phyloP scores from a whole-genome alignment of 208 protist species.

The Novymonas esmeraldas region DNA sequence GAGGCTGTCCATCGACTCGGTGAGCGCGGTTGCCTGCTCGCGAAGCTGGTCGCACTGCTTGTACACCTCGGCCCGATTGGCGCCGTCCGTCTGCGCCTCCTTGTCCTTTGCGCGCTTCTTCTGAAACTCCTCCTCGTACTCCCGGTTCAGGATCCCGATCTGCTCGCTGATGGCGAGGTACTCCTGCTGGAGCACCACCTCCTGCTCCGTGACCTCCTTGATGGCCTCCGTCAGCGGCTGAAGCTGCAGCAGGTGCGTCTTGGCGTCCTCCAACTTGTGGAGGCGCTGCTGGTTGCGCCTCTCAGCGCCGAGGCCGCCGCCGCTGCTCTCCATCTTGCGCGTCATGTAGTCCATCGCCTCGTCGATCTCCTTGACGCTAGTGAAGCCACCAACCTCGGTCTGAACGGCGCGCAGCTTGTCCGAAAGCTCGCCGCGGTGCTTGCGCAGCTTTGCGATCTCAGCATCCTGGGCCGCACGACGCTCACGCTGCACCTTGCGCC shows the following conservation, averaged over 20 bases:
- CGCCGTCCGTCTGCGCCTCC: constrained; percentile 40
- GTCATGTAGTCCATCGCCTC: constrained; percentile 67
- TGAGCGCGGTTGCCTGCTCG: constrained; percentile 38
- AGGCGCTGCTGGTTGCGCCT: constrained; percentile 54
- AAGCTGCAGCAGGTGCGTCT: constrained; percentile 61
- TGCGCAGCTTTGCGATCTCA: constrained; percentile 61
- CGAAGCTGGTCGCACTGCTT: constrained; percentile 61
- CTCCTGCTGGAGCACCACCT: constrained; percentile 74
- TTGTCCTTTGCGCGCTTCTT: constrained; percentile 58
- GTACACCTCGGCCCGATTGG: constrained; percentile 50
- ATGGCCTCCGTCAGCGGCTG: constrained; percentile 74
- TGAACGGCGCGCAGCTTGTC: constrained; percentile 59
- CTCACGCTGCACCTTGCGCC: constrained; percentile 53
- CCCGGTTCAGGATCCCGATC: constrained; percentile 61
- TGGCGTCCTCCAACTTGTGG: constrained; percentile 70
- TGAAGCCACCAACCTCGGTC: constrained; percentile 68
- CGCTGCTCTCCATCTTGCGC: constrained; percentile 80
- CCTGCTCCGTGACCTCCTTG: constrained; percentile 57
- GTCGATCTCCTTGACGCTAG: constrained; percentile 69
- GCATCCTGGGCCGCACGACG: constrained; percentile 57
- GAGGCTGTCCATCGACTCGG: constrained; percentile 55
- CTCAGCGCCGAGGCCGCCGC: constrained; percentile 66
- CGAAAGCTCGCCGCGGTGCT: constrained; percentile 49
- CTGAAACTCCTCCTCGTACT: constrained; percentile 61
- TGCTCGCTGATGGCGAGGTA: constrained; percentile 78